phyloP scores from a whole-genome alignment of 495 filamentous ascomycete species.

The Echria macrotheca region DNA sequence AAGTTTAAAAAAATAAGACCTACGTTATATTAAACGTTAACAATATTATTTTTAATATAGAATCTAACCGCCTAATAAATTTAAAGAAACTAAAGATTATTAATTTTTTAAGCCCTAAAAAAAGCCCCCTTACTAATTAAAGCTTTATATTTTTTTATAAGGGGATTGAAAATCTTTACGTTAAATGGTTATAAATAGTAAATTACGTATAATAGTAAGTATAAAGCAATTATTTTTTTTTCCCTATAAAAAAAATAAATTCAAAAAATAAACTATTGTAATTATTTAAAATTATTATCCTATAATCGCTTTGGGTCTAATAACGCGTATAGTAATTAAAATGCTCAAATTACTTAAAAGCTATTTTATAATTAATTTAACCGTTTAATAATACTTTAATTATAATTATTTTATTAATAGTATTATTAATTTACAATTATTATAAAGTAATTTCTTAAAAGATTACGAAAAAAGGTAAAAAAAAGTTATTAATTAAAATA shows the following conservation, averaged over 20 bases:
- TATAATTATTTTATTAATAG: background rate
- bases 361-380: background rate
- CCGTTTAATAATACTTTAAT: background rate
- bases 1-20: background rate
- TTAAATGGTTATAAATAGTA: background rate
- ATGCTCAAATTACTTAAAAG: background rate
- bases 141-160: background rate
- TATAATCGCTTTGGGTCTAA: background rate
- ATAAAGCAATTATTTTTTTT: background rate
- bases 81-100: background rate
- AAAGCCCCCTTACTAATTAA: background rate
- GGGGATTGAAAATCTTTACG: background rate
- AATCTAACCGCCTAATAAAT: background rate
- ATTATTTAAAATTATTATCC: background rate
- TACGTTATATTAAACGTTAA: background rate
- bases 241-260: background rate
- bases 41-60: background rate
- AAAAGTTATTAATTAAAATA: conserved; percentile 1
- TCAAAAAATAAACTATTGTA: background rate
- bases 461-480: conserved; percentile 1
- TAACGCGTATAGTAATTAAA: too few relatives aligned
- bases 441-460: background rate
- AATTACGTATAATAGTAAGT: background rate
- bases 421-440: background rate
- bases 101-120: background rate